Evolutionary conservation across 2,329 filamentous ascomycete species (phyloP).

Genomic region (Monosporascus sp.): DNA sequence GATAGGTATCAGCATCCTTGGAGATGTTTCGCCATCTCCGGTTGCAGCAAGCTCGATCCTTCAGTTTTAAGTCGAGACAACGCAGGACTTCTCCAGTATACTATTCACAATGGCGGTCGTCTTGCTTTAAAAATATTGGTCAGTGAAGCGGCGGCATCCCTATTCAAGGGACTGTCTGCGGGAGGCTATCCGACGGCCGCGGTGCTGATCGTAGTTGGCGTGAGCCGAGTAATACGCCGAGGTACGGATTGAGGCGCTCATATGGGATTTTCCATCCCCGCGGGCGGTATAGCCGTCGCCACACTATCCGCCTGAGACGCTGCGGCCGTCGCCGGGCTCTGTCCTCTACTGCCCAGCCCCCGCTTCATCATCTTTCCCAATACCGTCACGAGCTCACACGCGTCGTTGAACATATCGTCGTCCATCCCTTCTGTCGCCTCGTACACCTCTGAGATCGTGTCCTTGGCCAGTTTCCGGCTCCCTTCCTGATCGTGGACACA

Average conservation of each 20-base stretch:
- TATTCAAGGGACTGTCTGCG: too few species aligned
- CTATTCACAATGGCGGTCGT: too few species aligned
- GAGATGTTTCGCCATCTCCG: too few species aligned
- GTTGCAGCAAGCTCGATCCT: too few species aligned
- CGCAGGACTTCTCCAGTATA: too few species aligned
- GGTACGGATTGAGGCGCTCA: slow-evolving; percentile 1
- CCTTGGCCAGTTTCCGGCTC: slow-evolving; percentile 71
- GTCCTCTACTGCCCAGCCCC: slow-evolving; percentile 39
- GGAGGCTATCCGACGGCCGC: neutral
- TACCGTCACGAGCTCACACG: slow-evolving; percentile 80
- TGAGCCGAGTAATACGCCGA: neutral
- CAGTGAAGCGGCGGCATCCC: too few species aligned
- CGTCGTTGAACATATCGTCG: slow-evolving; percentile 91
- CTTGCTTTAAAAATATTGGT: too few species aligned
- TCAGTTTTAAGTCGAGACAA: too few species aligned
- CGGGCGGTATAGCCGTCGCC: slow-evolving; percentile 13
- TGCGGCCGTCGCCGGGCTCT: slow-evolving; percentile 11
- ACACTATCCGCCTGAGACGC: slow-evolving; percentile 15
- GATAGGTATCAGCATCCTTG: too few species aligned
- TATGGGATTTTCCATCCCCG: slow-evolving; percentile 19
- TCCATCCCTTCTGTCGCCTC: slow-evolving; percentile 88
- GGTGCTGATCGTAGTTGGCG: neutral
- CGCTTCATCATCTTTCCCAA: slow-evolving; percentile 86
- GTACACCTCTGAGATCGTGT: slow-evolving; percentile 86
- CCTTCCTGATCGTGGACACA: slow-evolving; percentile 77